These are phyloP conservation scores for Populus pruinosa DNA, from an alignment of 345 rosid genomes.

Conservation along the genomic window DNA sequence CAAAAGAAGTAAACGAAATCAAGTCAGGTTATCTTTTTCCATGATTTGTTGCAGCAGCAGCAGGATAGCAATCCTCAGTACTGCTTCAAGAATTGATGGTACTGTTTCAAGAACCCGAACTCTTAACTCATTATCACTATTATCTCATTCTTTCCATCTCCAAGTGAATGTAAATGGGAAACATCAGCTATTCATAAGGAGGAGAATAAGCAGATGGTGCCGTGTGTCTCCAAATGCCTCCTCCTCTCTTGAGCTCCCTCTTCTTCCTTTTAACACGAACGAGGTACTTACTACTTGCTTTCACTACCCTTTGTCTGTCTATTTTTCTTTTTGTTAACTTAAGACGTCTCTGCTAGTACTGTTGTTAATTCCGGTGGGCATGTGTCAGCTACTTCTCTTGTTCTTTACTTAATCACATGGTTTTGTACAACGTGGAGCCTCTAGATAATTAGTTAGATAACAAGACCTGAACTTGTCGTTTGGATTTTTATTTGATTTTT, in stretches of 20 bases:
- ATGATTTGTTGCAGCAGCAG: background rate
- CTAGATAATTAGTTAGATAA: no score
- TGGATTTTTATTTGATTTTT: no score
- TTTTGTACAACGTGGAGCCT: no score
- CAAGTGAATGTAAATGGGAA: background rate
- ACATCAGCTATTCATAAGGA: background rate
- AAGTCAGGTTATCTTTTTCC: background rate
- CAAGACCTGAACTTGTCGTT: no score
- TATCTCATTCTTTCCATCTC: background rate
- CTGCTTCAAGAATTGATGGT: background rate
- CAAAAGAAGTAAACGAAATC: no score
- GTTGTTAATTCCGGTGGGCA: no score
- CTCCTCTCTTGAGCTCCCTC: conserved; percentile 7
- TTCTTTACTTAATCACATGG: no score
- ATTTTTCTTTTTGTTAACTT: background rate
- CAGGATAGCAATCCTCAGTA: background rate
- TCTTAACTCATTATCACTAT: background rate
- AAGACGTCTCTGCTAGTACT: no score
- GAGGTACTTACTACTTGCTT: background rate
- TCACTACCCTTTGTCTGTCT: background rate
- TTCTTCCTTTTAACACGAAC: conserved; percentile 12
- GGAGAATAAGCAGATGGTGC: background rate
- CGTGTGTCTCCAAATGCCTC: background rate
- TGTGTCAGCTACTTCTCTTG: no score
- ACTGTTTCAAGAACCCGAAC: background rate